Percentiles rank a stretch among this genome's conserved stretches.
phyloP scores from a whole-genome alignment of 306 rosid species.

The Pterocarpus macrocarpus region DNA sequence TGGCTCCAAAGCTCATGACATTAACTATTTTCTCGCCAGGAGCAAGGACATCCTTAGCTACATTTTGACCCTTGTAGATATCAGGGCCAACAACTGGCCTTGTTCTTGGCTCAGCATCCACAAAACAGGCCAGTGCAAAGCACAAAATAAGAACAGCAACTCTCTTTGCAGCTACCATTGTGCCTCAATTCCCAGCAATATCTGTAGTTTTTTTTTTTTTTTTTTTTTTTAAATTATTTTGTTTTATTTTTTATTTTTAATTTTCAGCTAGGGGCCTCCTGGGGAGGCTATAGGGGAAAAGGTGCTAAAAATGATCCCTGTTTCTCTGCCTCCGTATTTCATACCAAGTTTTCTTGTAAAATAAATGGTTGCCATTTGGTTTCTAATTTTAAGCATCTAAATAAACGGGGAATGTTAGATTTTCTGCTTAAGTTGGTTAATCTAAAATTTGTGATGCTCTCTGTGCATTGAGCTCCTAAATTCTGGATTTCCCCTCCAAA shows the following conservation, averaged over 20 bases:
- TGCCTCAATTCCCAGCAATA: background rate
- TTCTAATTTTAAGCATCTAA: constrained; percentile 46
- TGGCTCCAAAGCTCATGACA: constrained; percentile 69
- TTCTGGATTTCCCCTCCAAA: constrained; percentile 30
- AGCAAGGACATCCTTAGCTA: constrained; percentile 44
- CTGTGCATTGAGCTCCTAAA: constrained; percentile 31
- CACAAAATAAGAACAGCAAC: constrained; percentile 42
- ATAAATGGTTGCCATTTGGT: constrained; percentile 38
- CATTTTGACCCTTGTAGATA: constrained; percentile 41
- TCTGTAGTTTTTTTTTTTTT: no score
- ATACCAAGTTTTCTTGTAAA: constrained; percentile 38
- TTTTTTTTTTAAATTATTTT: background rate
- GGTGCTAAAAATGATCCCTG: background rate
- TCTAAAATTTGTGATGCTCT: constrained; percentile 3
- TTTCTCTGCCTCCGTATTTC: constrained; percentile 11
- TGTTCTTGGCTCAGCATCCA: constrained; percentile 8
- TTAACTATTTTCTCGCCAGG: constrained; percentile 60
- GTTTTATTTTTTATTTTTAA: background rate
- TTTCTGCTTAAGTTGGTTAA: constrained; percentile 15
- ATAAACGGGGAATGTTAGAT: constrained; percentile 24
- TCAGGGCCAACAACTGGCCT: constrained; percentile 51
- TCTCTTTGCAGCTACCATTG: constrained; percentile 56
- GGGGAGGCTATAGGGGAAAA: constrained; percentile 45
- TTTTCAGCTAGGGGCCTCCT: constrained; percentile 22
- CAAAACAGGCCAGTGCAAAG: constrained; percentile 39